Conservation (phyloP, 495 filamentous ascomycete genomes). For the Cenococcum geophilum region DNA sequence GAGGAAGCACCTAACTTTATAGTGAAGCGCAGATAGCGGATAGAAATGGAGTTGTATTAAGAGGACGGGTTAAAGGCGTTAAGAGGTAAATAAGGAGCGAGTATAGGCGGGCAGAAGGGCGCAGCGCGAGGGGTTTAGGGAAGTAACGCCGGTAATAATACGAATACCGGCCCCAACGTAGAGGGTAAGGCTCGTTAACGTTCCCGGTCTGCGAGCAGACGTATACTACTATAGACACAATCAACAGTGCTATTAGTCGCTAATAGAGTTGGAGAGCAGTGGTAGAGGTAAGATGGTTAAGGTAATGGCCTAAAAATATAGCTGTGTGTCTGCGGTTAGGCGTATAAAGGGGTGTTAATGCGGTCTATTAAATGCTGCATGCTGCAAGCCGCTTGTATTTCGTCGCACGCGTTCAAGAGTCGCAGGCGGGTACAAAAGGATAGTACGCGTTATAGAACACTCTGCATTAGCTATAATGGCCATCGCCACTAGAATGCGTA, state of each 20-base stretch:
- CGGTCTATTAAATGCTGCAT: conserved; percentile 2
- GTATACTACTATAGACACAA: conserved; percentile 3
- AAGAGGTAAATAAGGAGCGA: neutral
- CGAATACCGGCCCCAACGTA: conserved; percentile 3
- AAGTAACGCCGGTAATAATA: conserved; percentile 3
- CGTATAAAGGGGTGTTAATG: conserved; percentile 1
- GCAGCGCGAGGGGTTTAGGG: conserved; percentile 1
- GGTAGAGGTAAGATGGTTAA: conserved; percentile 1
- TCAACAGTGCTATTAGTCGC: neutral
- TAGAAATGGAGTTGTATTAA: conserved; percentile 2
- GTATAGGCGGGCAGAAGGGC: neutral
- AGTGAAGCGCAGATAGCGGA: conserved; percentile 3
- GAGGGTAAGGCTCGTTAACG: conserved; percentile 2
- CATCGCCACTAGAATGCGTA: no score
- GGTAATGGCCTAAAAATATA: neutral
- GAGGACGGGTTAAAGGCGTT: no score
- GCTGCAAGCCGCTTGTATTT: neutral
- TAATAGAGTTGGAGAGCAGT: conserved; percentile 1
- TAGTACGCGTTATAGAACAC: neutral
- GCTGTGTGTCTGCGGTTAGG: neutral
- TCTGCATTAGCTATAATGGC: neutral
- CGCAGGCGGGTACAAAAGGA: neutral
- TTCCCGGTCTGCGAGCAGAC: neutral
- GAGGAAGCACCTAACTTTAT: conserved; percentile 3
- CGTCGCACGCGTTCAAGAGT: conserved; percentile 3